Evolutionary conservation across 1,139 yeast species (phyloP), one percentile per base, ranked within the genome.

Genomic region (Yamadazyma triangularis): DNA sequence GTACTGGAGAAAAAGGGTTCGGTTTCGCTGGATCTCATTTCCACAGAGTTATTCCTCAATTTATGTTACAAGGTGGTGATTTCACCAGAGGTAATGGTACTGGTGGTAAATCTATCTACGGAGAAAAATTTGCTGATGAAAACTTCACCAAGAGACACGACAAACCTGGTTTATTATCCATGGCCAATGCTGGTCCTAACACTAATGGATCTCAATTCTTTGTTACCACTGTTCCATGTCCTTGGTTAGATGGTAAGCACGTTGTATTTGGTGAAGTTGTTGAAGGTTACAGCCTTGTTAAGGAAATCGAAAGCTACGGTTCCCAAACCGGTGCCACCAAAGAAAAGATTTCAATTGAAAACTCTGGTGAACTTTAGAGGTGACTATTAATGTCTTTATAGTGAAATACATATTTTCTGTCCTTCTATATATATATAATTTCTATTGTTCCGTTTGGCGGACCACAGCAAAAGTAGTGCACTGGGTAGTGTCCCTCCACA

Each of bases 121-220:
- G 97, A 59, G 81, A 77, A 56, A 83, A 81, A 71, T 91, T 91
- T 69, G 81, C 93, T 43, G 97, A 91, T 59, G 97, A 91, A 78
- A 88, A 89, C 87, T 89, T 89, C 62, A 43, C 61, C 66, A 77
- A 72, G 76, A 82, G 60, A 60, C 97, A 89, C 79, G 77, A 73
- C 70, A 81, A 73, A 67, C 96, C 96, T 54, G 96, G 96, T 71
- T 77, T 89, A 56, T 78, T 91, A 62, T 86, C 96, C 53, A 91
- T 91, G 98, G 98, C 98, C 65, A 91, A 91, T 60, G 96, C 97
- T 53, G 98, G 98, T 60, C 96, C 96, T 69, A 87, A 89, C 89
- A 89, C 97, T 79, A 91, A 91, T 75, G 98, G 98, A 48, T 89
- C 97, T 39, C 98, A 91, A 73, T 91, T 91, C 76, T 91, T 91